Percentiles rank a stretch among this genome's conserved stretches.
Conservation (phyloP, 805 yeast genomes). For the Metschnikowia arizonensis region DNA sequence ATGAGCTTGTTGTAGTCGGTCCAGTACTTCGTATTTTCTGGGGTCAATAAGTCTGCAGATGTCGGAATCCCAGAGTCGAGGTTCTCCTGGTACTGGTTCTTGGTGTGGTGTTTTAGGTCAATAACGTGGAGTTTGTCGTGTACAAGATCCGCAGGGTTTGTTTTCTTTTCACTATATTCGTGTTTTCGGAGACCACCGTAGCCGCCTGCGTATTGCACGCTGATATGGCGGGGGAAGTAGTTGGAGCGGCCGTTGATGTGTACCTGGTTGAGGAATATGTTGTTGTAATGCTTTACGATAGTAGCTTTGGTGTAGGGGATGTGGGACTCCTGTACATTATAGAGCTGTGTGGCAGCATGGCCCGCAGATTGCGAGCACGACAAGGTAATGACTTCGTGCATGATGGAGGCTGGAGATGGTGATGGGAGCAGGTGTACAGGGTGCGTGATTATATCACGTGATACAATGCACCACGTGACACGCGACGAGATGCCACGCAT, state of each 20-base stretch:
- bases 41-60: conserved; percentile 25
- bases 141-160: conserved; percentile 8
- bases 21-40: conserved; percentile 60
- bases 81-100: conserved; percentile 59
- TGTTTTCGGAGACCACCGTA: conserved; percentile 61
- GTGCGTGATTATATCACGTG: background rate
- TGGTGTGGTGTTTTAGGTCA: conserved; percentile 35
- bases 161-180: conserved; percentile 39
- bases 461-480: background rate
- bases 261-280: conserved; percentile 32
- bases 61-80: conserved; percentile 47
- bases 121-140: conserved; percentile 19
- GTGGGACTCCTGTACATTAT: conserved; percentile 71
- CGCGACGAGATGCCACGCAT: conserved; percentile 4
- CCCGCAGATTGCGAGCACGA: conserved; percentile 72
- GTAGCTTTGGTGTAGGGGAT: conserved; percentile 45
- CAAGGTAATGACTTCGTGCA: conserved; percentile 60
- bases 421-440: background rate
- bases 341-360: conserved; percentile 74
- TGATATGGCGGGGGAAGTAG: conserved; percentile 72
- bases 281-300: conserved; percentile 46
- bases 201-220: conserved; percentile 82
- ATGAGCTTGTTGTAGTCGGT: conserved; percentile 71
- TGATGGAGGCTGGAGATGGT: background rate
- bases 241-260: conserved; percentile 30